phyloP scores from a whole-genome alignment of 805 yeast species.

The Hanseniaspora meyeri region DNA sequence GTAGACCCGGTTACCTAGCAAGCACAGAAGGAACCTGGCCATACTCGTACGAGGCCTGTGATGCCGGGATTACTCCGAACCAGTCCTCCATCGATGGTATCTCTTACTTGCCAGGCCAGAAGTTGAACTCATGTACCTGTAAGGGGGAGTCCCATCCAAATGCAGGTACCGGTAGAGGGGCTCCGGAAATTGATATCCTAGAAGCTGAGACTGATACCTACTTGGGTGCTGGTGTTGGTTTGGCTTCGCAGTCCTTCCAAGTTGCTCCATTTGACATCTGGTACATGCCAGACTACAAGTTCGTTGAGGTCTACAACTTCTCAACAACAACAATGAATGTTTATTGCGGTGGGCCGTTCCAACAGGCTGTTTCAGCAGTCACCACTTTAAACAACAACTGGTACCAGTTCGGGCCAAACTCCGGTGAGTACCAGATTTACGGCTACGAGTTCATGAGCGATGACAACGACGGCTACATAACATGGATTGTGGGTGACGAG shows the following conservation, averaged over 20 bases:
- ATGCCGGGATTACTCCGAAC: conserved; percentile 89
- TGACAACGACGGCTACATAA: conserved; percentile 55
- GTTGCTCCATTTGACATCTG: conserved; percentile 90
- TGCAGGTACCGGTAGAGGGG: conserved; percentile 79
- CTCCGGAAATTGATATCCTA: conserved; percentile 85
- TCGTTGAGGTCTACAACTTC: conserved; percentile 55
- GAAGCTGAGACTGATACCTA: conserved; percentile 67
- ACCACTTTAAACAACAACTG: conserved; percentile 69
- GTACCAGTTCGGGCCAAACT: conserved; percentile 56
- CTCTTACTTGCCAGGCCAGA: conserved; percentile 76
- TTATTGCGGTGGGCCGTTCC: conserved; percentile 86
- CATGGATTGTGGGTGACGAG: conserved; percentile 74
- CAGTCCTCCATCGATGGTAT: conserved; percentile 86
- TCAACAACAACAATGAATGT: conserved; percentile 70
- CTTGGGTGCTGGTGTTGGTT: conserved; percentile 39
- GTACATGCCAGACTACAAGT: conserved; percentile 84
- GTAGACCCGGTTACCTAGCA: conserved; percentile 79
- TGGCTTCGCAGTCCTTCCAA: conserved; percentile 86
- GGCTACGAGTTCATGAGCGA: conserved; percentile 72
- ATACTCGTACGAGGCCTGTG: conserved; percentile 73
- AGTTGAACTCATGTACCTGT: conserved; percentile 66
- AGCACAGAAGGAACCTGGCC: conserved; percentile 95
- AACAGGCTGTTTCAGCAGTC: conserved; percentile 79
- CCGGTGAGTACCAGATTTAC: conserved; percentile 51
- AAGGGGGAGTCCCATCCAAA: conserved; percentile 77